A percentile compares a stretch with the other conserved stretches of the same genome.
phyloP scores from a whole-genome alignment of 2,329 filamentous ascomycete species.

The Beauveria rudraprayagi region DNA sequence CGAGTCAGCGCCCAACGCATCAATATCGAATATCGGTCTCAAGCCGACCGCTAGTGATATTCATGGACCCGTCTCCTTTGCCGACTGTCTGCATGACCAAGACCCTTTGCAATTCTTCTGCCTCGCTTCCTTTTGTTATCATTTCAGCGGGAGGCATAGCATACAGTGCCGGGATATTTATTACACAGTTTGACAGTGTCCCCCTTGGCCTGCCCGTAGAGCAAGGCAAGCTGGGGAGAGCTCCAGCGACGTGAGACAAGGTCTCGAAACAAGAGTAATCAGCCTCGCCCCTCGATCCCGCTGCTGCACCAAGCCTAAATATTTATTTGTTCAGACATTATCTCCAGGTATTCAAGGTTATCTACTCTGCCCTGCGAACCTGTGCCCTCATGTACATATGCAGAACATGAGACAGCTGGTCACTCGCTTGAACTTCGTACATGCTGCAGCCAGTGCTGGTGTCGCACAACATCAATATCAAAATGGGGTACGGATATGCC shows the following conservation, averaged over 20 bases:
- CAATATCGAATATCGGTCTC: not conserved
- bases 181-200: not conserved
- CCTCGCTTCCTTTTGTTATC: not conserved
- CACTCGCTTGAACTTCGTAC: not conserved
- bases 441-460: not conserved
- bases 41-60: not conserved
- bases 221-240: not conserved
- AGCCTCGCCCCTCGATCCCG: not conserved
- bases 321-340: too few relatives aligned
- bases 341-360: not conserved
- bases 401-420: conserved; percentile 4
- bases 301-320: not conserved
- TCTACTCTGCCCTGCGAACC: not conserved
- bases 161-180: not conserved
- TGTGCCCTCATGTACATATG: not conserved
- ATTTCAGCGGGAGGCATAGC: not conserved
- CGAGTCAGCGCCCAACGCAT: not conserved
- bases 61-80: not conserved
- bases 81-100: not conserved
- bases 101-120: not conserved
- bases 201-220: not conserved
- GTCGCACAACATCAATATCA: not conserved
- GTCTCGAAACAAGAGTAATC: conserved; percentile 9
- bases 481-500: not conserved
- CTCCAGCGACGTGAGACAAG: conserved; percentile 8